Conservation (phyloP, 2,329 filamentous ascomycete species). For the Xylaria sp. region DNA sequence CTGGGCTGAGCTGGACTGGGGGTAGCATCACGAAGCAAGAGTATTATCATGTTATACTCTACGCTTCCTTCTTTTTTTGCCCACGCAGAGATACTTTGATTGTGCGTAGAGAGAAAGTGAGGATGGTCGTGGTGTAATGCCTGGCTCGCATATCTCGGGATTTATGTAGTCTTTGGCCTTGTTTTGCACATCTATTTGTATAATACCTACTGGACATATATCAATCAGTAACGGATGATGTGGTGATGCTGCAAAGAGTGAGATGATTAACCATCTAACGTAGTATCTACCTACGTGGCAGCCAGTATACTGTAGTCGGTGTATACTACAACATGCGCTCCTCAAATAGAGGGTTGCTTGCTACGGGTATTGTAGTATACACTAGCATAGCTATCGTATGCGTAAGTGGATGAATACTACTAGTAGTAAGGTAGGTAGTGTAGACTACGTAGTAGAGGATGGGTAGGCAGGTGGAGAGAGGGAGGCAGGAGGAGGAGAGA, state of each 20-base stretch:
- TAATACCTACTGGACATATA: not conserved
- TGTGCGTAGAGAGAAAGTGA: not conserved
- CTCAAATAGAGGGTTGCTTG: too few relatives aligned
- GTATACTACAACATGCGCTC: too few relatives aligned
- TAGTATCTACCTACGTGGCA: not conserved
- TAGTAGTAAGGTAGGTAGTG: not conserved
- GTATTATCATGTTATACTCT: constrained; percentile 5
- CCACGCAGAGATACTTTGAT: not conserved
- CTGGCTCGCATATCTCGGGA: constrained; percentile 13
- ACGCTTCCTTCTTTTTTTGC: constrained; percentile 2
- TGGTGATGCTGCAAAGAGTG: not conserved
- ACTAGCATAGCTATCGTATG: too few relatives aligned
- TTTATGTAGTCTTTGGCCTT: constrained; percentile 5
- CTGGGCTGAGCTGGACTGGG: not conserved
- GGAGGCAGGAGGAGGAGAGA: constrained; percentile 7
- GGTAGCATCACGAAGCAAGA: too few relatives aligned
- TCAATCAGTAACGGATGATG: not conserved
- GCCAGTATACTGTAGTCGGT: too few relatives aligned
- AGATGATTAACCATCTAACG: constrained; percentile 12
- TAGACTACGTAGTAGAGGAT: not conserved
- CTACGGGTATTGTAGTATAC: too few relatives aligned
- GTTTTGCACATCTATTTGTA: not conserved
- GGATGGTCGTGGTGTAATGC: not conserved
- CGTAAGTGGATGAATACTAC: too few relatives aligned
- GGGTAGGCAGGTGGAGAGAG: too few relatives aligned